These are phyloP conservation scores for Verruconis gallopava DNA, from an alignment of 2,329 filamentous ascomycete genomes.

Conservation along the genomic window DNA sequence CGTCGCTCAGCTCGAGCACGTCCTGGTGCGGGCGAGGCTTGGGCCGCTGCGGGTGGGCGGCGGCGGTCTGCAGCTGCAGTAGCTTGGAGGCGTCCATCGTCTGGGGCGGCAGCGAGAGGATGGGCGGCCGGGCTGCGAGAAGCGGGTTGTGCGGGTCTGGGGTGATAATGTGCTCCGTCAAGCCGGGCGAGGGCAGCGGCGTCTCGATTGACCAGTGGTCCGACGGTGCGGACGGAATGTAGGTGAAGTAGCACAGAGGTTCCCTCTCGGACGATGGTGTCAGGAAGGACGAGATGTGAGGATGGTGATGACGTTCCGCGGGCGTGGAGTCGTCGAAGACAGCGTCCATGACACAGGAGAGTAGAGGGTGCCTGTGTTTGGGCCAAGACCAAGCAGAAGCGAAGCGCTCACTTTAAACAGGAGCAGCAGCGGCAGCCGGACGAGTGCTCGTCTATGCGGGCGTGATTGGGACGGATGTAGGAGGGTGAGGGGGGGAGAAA, in stretches of 20 bases:
- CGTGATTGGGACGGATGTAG: too few species aligned
- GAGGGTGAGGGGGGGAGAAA: too few species aligned
- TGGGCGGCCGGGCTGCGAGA: slow-evolving; percentile 19
- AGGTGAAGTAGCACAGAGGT: slow-evolving; percentile 30
- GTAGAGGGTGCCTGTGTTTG: background rate
- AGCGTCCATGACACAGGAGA: background rate
- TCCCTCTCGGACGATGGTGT: background rate
- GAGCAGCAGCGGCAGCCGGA: background rate
- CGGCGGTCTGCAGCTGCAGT: slow-evolving; percentile 26
- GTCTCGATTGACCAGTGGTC: slow-evolving; percentile 4
- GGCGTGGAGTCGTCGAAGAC: background rate
- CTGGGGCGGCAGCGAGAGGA: slow-evolving; percentile 11
- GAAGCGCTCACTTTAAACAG: background rate
- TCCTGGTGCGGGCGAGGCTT: background rate
- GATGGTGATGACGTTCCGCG: background rate
- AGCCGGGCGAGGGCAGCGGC: background rate
- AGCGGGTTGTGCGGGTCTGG: slow-evolving; percentile 24
- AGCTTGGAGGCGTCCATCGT: slow-evolving; percentile 23
- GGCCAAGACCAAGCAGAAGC: background rate
- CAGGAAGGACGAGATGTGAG: background rate
- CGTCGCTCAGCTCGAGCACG: slow-evolving; percentile 10
- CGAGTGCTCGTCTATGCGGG: too few species aligned
- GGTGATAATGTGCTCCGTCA: slow-evolving; percentile 10
- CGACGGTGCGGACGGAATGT: slow-evolving; percentile 1
- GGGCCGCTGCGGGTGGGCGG: slow-evolving; percentile 17